These are phyloP conservation scores for Tricholoma sp. DNA, from an alignment of 768 basidiomycete genomes.

Conservation along the genomic window DNA sequence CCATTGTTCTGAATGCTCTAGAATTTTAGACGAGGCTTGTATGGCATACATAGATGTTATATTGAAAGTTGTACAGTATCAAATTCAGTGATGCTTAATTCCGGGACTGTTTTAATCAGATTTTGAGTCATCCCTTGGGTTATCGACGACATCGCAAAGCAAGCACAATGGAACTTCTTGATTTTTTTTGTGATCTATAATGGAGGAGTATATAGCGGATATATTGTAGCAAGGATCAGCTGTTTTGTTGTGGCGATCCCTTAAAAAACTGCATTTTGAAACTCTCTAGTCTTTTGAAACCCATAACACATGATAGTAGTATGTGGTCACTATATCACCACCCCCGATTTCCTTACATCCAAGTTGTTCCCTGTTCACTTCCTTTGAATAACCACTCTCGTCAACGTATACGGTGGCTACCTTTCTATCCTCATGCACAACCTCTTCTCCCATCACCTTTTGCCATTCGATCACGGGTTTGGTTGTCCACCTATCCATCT, in stretches of 20 bases:
- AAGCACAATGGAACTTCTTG: background rate
- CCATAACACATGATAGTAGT: background rate
- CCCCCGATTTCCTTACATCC: background rate
- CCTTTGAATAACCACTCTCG: background rate
- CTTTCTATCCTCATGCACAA: background rate
- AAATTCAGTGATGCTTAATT: too few relatives aligned
- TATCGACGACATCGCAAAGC: background rate
- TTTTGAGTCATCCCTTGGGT: background rate
- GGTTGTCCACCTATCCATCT: conserved; percentile 39
- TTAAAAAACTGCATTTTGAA: background rate
- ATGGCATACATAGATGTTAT: too few relatives aligned
- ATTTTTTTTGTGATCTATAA: background rate
- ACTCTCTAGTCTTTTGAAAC: background rate
- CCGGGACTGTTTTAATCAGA: background rate
- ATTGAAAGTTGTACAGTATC: too few relatives aligned
- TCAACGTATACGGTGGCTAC: background rate
- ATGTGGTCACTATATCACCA: too few relatives aligned
- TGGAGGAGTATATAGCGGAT: background rate
- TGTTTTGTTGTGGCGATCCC: background rate
- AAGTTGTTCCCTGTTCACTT: background rate
- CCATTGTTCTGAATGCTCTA: background rate
- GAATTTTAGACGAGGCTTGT: background rate
- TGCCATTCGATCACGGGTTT: conserved; percentile 54
- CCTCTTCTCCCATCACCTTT: background rate
- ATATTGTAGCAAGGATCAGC: background rate